Percentiles rank a stretch among this genome's conserved stretches.
Evolutionary conservation across 2,329 filamentous ascomycete species (phyloP).

Genomic region (Aspergillus calidoustus): DNA sequence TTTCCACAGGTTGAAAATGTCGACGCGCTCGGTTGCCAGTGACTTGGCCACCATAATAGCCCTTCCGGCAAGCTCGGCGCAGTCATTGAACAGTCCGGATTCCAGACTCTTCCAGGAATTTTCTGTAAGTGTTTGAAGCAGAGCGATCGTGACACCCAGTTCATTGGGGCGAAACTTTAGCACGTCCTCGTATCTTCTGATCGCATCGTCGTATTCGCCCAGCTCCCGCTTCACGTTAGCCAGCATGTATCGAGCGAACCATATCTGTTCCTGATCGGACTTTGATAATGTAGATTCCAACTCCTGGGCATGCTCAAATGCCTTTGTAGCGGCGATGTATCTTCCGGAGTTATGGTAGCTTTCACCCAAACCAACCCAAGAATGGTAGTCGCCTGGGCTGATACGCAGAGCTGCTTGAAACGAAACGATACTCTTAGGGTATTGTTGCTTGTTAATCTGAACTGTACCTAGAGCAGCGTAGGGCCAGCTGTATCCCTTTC

Average conservation of each 20-base stretch:
- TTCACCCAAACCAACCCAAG: slow-evolving; percentile 95
- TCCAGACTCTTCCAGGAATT: slow-evolving; percentile 77
- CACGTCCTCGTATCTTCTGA: slow-evolving; percentile 75
- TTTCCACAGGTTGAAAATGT: slow-evolving; percentile 96
- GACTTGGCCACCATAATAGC: slow-evolving; percentile 70
- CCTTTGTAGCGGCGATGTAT: slow-evolving; percentile 91
- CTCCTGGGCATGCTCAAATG: slow-evolving; percentile 81
- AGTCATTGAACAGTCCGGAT: slow-evolving; percentile 84
- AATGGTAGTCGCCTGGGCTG: slow-evolving; percentile 85
- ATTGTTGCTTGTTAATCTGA: slow-evolving; percentile 92
- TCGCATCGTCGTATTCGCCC: slow-evolving; percentile 84
- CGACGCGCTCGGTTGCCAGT: slow-evolving; percentile 64
- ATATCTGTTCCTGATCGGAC: slow-evolving; percentile 69
- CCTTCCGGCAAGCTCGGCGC: slow-evolving; percentile 70
- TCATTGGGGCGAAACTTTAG: slow-evolving; percentile 71
- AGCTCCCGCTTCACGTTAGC: slow-evolving; percentile 93
- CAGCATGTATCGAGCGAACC: slow-evolving; percentile 97
- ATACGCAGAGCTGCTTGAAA: slow-evolving; percentile 90
- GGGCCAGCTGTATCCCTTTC: slow-evolving; percentile 93
- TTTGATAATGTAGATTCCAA: slow-evolving; percentile 67
- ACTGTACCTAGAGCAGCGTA: slow-evolving; percentile 92
- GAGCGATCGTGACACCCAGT: slow-evolving; percentile 82
- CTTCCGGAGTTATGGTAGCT: slow-evolving; percentile 94
- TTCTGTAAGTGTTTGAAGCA: slow-evolving; percentile 87
- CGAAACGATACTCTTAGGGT: slow-evolving; percentile 82